Evolutionary conservation across 441 rosid genomes (phyloP).

Genomic region (Adansonia grandidieri): DNA sequence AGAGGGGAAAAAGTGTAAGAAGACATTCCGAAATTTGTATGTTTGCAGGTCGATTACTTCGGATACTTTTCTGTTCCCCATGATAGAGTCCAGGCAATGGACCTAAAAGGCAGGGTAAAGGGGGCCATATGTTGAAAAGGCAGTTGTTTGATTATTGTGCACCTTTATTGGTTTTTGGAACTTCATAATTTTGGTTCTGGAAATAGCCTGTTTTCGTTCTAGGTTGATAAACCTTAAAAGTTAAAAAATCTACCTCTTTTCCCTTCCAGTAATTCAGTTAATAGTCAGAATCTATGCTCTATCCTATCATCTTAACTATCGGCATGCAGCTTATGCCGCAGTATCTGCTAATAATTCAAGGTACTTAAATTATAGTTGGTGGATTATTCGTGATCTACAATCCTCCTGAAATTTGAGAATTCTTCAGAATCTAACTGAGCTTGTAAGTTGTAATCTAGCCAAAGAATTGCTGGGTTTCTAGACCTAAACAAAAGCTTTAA

Average conservation of each 20-base stretch:
- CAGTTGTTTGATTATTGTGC: not conserved
- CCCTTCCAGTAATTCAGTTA: not conserved
- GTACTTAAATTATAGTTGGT: not conserved
- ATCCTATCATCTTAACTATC: not conserved
- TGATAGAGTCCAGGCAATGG: not conserved
- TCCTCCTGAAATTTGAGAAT: no score
- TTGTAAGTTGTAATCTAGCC: no score
- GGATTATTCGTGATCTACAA: not conserved
- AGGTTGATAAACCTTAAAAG: not conserved
- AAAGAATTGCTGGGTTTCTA: no score
- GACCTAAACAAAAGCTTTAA: no score
- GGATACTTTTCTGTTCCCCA: no score
- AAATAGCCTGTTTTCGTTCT: not conserved
- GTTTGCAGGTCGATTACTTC: constrained; percentile 1
- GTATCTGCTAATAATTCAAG: no score
- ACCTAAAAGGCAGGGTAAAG: not conserved
- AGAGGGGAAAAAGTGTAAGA: not conserved
- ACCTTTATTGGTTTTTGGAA: not conserved
- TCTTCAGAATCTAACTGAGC: no score
- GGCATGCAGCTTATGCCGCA: no score
- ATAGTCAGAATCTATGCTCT: not conserved
- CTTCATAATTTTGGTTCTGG: not conserved
- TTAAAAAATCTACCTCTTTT: not conserved
- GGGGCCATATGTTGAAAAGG: not conserved
- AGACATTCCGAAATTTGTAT: not conserved